Evolutionary conservation across 441 rosid genomes (phyloP).

Genomic region (Eruca vesicaria): DNA sequence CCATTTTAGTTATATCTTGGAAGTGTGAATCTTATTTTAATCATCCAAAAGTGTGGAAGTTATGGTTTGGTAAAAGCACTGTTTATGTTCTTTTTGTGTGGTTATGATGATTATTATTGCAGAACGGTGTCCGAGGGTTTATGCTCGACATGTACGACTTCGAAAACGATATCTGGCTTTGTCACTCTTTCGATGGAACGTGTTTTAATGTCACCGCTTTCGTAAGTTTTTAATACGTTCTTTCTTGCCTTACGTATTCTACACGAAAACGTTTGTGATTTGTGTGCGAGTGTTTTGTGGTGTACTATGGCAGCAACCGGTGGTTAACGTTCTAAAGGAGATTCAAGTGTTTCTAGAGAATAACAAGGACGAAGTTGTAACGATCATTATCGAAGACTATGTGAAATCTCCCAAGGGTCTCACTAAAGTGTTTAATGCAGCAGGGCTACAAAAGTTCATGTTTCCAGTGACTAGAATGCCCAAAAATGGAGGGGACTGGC

Average conservation of each 20-base stretch:
- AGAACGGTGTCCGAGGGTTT: slow-evolving; percentile 73
- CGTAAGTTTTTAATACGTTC: slow-evolving; percentile 37
- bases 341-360: slow-evolving; percentile 47
- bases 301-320: slow-evolving; percentile 48
- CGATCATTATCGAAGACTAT: slow-evolving; percentile 64
- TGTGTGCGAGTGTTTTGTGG: background rate
- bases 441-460: slow-evolving; percentile 59
- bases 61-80: background rate
- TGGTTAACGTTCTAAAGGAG: slow-evolving; percentile 50
- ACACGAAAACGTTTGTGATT: background rate
- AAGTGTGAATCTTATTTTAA: slow-evolving; percentile 3
- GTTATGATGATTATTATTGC: slow-evolving; percentile 20
- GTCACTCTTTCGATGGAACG: slow-evolving; percentile 57
- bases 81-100: background rate
- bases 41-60: background rate
- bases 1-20: slow-evolving; percentile 42
- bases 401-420: slow-evolving; percentile 53
- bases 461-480: slow-evolving; percentile 68
- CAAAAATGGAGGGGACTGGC: slow-evolving; percentile 58
- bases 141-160: slow-evolving; percentile 73
- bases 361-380: slow-evolving; percentile 50
- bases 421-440: slow-evolving; percentile 46
- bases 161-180: slow-evolving; percentile 59
- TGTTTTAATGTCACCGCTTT: slow-evolving; percentile 59
- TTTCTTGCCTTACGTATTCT: background rate